These are phyloP conservation scores for Fraxinus xanthoxyloides DNA, from an alignment of 305 asterid species.

Conservation along the genomic window DNA sequence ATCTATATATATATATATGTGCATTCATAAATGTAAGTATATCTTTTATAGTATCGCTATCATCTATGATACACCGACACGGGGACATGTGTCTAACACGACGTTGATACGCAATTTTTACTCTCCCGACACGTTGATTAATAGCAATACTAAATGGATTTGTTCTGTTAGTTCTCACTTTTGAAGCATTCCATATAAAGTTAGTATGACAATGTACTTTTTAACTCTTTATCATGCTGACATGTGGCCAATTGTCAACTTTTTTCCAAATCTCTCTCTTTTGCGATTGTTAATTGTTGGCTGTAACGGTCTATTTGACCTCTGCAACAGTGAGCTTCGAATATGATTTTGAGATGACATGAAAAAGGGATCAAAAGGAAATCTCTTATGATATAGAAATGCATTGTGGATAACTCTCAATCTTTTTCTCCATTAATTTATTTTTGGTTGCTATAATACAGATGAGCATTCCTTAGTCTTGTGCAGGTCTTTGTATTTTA, in stretches of 20 bases:
- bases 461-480: neutral
- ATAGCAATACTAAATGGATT: neutral
- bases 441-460: neutral
- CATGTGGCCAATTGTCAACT: neutral
- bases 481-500: neutral
- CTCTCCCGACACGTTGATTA: neutral
- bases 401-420: neutral
- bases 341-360: neutral
- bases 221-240: neutral
- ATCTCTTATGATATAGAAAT: neutral
- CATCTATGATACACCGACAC: too few relatives aligned
- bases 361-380: neutral
- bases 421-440: neutral
- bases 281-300: neutral
- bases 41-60: neutral
- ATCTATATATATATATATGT: neutral
- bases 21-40: neutral
- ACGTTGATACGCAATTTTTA: too few relatives aligned
- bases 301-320: neutral
- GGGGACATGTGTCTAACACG: too few relatives aligned
- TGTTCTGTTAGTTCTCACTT: neutral
- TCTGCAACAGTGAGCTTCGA: neutral
- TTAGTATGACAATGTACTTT: neutral
- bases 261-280: neutral
- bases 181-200: neutral